Conservation (phyloP, 179 eudicot species). For the Spinacia oleracea region DNA sequence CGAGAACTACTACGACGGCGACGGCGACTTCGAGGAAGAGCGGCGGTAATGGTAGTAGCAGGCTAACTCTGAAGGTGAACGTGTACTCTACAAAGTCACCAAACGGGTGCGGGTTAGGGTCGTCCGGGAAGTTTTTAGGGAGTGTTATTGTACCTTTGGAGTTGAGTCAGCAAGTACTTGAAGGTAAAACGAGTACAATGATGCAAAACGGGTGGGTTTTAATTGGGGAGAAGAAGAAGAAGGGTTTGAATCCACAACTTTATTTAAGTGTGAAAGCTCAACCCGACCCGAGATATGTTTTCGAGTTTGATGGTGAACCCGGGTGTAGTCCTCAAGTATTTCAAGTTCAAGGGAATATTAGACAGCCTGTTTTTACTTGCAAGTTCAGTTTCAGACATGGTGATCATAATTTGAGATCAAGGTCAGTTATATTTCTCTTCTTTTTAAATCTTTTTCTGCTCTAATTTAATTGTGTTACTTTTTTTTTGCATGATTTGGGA, state of each 20-base stretch:
- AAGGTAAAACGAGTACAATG: constrained; percentile 31
- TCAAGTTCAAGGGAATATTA: constrained; percentile 70
- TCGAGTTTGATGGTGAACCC: constrained; percentile 78
- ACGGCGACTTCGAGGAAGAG: neutral
- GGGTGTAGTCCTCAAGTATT: constrained; percentile 93
- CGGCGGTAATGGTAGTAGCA: neutral
- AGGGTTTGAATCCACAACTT: constrained; percentile 32
- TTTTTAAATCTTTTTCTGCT: neutral
- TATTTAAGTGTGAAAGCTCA: constrained; percentile 62
- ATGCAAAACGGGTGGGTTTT: constrained; percentile 76
- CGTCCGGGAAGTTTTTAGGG: constrained; percentile 44
- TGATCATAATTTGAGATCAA: constrained; percentile 53
- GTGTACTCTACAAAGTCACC: constrained; percentile 28
- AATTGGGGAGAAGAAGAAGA: constrained; percentile 30
- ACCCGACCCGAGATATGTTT: constrained; percentile 84
- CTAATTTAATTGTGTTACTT: neutral
- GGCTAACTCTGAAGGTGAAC: constrained; percentile 34
- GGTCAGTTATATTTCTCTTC: constrained; percentile 37
- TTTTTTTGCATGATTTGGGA: neutral
- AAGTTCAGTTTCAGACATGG: constrained; percentile 67
- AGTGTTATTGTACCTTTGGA: constrained; percentile 43
- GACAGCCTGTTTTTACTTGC: constrained; percentile 91
- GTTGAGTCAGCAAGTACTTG: constrained; percentile 33
- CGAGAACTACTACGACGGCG: neutral
- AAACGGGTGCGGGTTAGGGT: constrained; percentile 30